Base-by-base conservation (phyloP, 768 basidiomycete species). In the Phanerochaete carnosa region DNA sequence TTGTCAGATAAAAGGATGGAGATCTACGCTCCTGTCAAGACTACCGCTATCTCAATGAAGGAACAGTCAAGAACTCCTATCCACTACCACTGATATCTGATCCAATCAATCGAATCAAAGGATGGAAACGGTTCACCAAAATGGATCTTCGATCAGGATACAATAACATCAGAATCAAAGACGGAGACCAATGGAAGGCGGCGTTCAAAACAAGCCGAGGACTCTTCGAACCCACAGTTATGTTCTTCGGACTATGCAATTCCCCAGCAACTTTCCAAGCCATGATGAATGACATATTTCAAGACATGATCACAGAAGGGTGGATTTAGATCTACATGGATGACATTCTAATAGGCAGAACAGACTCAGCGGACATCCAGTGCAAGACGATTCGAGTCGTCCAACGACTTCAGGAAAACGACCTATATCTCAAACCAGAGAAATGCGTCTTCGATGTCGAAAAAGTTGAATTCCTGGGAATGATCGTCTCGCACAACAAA, bases 251-350 rank as follows among this genome's bases (percentile, higher is more conserved):
- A 1, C 47, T 73, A 0, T 25, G 45, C 0, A 69, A 70, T 51
- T 60, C 57, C 2, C 71, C 63, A 0, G 64, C 62, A 0, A 70
- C 64, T 0, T 73, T 81, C 63, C 73, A 75, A 39, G 54, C 46
- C 0, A 68, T 73, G 65, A 74, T 74, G 66, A 70, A 75, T 62
- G 65, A 69, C 62, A 56, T 75, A 1, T 69, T 76, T 46, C 4
- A 23, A 19, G 68, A 76, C 53, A 2, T 73, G 60, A 67, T 78
- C 12, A 64, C 64, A 11, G 30, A 57, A 50, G 69, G 70, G 0
- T 72, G 75, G 26, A 73, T 82, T 22, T 62, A 67, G 0, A 75
- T 81, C 55, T 79, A 83, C 63, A 66, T 80, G 47, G 77, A 80
- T 55, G 71, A 80, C 55, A 75, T 79, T 15, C 55, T 65, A 1